Conservation (phyloP, 2,329 filamentous ascomycete species). For the Ilyonectria destructans region DNA sequence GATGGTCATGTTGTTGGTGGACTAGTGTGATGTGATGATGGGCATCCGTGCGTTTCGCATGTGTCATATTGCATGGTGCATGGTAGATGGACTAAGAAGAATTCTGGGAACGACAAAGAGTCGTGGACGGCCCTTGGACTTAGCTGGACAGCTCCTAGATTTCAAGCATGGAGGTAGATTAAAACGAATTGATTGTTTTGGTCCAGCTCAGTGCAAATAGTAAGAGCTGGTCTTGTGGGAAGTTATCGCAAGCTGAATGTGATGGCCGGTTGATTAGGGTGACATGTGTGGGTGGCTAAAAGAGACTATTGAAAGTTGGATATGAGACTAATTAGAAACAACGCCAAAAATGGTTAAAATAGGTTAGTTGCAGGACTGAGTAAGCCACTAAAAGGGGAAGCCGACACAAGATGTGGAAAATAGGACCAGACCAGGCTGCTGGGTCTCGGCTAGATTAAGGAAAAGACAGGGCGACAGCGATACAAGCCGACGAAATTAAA, state of each 20-base stretch:
- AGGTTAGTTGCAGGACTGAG: not conserved
- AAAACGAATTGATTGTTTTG: not conserved
- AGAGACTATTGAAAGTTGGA: not conserved
- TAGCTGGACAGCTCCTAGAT: not conserved
- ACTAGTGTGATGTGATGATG: not conserved
- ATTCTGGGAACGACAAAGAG: not conserved
- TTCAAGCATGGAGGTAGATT: not conserved
- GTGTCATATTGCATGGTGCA: not conserved
- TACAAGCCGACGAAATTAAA: not conserved
- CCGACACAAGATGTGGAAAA: not conserved
- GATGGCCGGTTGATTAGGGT: not conserved
- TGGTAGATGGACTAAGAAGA: not conserved
- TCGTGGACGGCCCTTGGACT: not conserved
- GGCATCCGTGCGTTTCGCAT: not conserved
- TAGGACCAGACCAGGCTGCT: not conserved
- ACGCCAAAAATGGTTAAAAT: not conserved
- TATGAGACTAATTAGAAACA: not conserved
- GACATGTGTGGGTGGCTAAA: not conserved
- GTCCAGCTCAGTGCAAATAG: not conserved
- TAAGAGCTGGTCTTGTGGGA: not conserved
- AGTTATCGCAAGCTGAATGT: not conserved
- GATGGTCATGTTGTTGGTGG: not conserved
- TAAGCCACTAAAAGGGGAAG: not conserved
- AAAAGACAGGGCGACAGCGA: not conserved
- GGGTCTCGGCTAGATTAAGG: not conserved